Conservation (phyloP, 2,329 filamentous ascomycete genomes). For the Pseudodiploospora longispora region DNA sequence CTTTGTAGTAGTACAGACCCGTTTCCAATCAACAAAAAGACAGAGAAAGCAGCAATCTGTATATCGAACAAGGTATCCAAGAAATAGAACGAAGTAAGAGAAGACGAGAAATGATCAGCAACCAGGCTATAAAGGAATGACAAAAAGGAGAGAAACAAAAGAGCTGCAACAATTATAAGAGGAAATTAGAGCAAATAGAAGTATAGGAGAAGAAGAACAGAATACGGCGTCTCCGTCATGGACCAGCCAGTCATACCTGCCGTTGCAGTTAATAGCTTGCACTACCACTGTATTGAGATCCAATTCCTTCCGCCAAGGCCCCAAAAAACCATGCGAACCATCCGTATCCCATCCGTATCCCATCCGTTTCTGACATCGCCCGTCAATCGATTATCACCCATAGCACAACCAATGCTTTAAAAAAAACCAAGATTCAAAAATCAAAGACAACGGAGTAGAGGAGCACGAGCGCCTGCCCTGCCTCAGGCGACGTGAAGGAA, state of each 20-base stretch:
- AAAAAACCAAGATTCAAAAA: slow-evolving; percentile 10
- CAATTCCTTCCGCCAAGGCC: slow-evolving; percentile 18
- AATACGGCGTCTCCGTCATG: slow-evolving; percentile 31
- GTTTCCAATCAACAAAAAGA: background rate
- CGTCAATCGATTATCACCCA: too few relatives aligned
- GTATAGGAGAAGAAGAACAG: slow-evolving; percentile 27
- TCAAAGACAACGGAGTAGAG: slow-evolving; percentile 12
- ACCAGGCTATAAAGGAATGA: slow-evolving; percentile 16
- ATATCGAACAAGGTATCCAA: slow-evolving; percentile 57
- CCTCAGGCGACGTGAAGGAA: slow-evolving; percentile 27
- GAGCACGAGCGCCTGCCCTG: slow-evolving; percentile 26
- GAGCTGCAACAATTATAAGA: slow-evolving; percentile 22
- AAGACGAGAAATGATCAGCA: slow-evolving; percentile 13
- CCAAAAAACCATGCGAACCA: slow-evolving; percentile 16
- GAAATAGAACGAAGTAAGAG: slow-evolving; percentile 20
- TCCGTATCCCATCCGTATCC: slow-evolving; percentile 15
- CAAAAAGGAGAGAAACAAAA: slow-evolving; percentile 15
- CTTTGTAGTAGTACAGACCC: background rate
- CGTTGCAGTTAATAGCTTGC: slow-evolving; percentile 38
- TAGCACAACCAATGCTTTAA: slow-evolving; percentile 12
- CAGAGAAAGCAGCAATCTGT: slow-evolving; percentile 24
- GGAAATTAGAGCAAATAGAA: slow-evolving; percentile 28
- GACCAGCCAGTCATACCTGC: slow-evolving; percentile 41
- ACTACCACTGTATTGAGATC: slow-evolving; percentile 23
- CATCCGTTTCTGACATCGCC: background rate